Evolutionary conservation across 192 early-diverging fungal genomes (phyloP).

Genomic region (Pilaira anomala): DNA sequence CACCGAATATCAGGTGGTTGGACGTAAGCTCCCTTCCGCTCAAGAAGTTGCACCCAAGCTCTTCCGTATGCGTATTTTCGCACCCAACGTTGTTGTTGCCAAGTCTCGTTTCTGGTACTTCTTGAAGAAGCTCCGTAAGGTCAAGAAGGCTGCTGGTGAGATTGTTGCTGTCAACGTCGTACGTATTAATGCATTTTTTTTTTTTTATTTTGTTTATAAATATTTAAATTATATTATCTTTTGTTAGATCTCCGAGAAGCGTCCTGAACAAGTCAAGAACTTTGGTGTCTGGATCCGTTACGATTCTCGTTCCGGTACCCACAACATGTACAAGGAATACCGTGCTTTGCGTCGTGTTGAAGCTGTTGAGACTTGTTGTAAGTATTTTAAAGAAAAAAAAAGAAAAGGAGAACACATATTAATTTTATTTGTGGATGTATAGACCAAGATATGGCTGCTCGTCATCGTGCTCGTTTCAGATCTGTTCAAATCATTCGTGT

Average conservation of each 20-base stretch:
- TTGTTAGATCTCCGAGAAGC: constrained; percentile 88
- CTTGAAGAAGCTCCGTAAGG: constrained; percentile 96
- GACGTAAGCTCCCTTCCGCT: constrained; percentile 90
- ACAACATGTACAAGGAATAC: constrained; percentile 99
- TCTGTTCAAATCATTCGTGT: constrained; percentile 99
- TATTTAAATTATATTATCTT: background rate
- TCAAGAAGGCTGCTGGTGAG: constrained; percentile 99
- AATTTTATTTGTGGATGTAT: background rate
- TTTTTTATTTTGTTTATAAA: constrained; percentile 27
- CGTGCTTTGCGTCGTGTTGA: constrained; percentile 86
- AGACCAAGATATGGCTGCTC: constrained; percentile 98
- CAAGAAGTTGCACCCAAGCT: constrained; percentile 91
- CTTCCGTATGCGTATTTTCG: constrained; percentile 98
- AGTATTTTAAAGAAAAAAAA: too few relatives aligned
- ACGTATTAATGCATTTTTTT: constrained; percentile 38
- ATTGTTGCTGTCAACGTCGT: constrained; percentile 90
- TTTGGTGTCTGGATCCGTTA: constrained; percentile 99
- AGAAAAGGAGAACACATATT: background rate
- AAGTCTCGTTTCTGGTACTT: constrained; percentile 99
- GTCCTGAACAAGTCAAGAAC: constrained; percentile 91
- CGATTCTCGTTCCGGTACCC: constrained; percentile 99
- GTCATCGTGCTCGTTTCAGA: constrained; percentile 96
- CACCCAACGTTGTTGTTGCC: constrained; percentile 97
- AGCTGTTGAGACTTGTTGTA: constrained; percentile 64
- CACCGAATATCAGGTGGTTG: constrained; percentile 72